These are phyloP conservation scores for Blastocystis sp. DNA, from an alignment of 352 stramenopile species.

Conservation along the genomic window DNA sequence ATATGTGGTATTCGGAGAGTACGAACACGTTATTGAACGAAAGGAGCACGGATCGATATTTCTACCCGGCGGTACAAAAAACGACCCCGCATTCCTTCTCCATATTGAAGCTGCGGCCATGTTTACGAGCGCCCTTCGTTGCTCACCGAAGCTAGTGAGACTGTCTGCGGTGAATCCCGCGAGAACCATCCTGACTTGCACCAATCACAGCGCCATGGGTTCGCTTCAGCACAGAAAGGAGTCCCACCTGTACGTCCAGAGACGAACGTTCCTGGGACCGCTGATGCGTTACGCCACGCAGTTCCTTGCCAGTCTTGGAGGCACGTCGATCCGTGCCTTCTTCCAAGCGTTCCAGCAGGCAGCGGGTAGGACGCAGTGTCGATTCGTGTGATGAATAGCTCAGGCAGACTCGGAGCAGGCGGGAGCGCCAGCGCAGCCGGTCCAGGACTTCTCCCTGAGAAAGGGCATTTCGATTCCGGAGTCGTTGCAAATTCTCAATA, in stretches of 20 bases:
- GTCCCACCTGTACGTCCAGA: slow-evolving; percentile 21
- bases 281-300: slow-evolving; percentile 69
- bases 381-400: neutral
- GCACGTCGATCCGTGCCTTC: slow-evolving; percentile 71
- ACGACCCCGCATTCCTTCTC: too few relatives aligned
- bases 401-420: neutral
- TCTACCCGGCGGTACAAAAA: too few relatives aligned
- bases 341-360: slow-evolving; percentile 72
- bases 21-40: neutral
- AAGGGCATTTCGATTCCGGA: slow-evolving; percentile 71
- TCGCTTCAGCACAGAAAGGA: neutral
- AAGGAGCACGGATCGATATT: neutral
- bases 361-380: slow-evolving; percentile 43
- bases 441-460: slow-evolving; percentile 51
- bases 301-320: slow-evolving; percentile 59
- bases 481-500: slow-evolving; percentile 72
- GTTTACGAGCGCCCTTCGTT: slow-evolving; percentile 18
- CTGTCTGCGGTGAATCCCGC: slow-evolving; percentile 2
- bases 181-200: slow-evolving; percentile 52
- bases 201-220: slow-evolving; percentile 27
- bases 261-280: slow-evolving; percentile 65
- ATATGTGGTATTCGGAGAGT: neutral
- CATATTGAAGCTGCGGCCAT: neutral
- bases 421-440: neutral
- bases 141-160: neutral